A percentile compares a stretch with the other conserved stretches of the same genome.
These are phyloP conservation scores for Ligustrum vulgare DNA, from an alignment of 257 asterid species.

Conservation along the genomic window DNA sequence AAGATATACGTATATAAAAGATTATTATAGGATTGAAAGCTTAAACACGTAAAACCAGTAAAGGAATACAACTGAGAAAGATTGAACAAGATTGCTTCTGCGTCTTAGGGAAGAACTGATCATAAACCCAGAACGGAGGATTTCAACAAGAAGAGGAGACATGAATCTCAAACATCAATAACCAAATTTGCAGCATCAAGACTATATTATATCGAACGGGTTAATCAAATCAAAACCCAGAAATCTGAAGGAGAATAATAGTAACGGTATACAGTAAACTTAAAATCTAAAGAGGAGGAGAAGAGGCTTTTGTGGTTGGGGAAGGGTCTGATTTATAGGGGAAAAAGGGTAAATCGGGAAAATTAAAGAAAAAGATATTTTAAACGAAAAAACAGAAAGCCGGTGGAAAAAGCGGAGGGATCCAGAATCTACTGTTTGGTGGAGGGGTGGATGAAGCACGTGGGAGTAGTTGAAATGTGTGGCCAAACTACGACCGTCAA, in stretches of 20 bases:
- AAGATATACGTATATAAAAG: background rate
- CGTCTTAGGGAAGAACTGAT: slow-evolving; percentile 64
- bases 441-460: no score
- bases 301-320: slow-evolving; percentile 44
- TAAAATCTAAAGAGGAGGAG: slow-evolving; percentile 23
- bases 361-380: background rate
- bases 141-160: slow-evolving; percentile 77
- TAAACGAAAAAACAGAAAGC: no score
- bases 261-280: slow-evolving; percentile 3
- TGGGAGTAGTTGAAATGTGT: no score
- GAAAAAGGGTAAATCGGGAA: slow-evolving; percentile 28
- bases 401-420: no score
- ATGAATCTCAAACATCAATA: slow-evolving; percentile 49
- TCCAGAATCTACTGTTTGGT: no score
- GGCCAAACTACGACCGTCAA: no score
- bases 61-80: slow-evolving; percentile 90
- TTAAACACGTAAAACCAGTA: slow-evolving; percentile 87
- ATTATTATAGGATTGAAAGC: background rate
- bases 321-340: slow-evolving; percentile 54
- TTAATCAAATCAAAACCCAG: background rate
- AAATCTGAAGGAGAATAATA: slow-evolving; percentile 28
- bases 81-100: slow-evolving; percentile 82
- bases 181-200: slow-evolving; percentile 35
- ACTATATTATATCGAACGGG: slow-evolving; percentile 13
- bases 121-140: slow-evolving; percentile 63